A percentile compares a stretch with the other conserved stretches of the same genome.
These are phyloP conservation scores for Lentinula novae-zelandiae DNA, from an alignment of 1,284 basidiomycete species.

Conservation along the genomic window DNA sequence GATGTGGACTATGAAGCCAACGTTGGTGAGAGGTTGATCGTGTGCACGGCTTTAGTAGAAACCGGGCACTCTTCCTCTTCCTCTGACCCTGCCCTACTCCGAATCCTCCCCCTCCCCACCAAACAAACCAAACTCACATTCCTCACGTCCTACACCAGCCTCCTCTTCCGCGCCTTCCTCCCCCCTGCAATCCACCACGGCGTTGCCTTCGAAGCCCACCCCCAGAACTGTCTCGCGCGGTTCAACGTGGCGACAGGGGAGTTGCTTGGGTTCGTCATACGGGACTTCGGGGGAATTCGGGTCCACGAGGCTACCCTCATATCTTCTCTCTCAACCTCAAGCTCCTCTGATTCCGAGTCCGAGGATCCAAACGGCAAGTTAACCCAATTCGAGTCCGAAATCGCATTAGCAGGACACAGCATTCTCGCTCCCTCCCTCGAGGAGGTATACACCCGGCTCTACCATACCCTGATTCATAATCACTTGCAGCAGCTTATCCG, in stretches of 20 bases:
- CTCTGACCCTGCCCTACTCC: conserved; percentile 38
- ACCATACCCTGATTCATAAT: conserved; percentile 52
- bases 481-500: conserved; percentile 51
- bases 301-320: conserved; percentile 28
- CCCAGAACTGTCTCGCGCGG: conserved; percentile 50
- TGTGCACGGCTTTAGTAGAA: conserved; percentile 51
- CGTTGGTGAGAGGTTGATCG: conserved; percentile 43
- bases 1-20: conserved; percentile 40
- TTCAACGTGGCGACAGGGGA: conserved; percentile 41
- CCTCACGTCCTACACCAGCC: conserved; percentile 41
- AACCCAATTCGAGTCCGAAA: no score
- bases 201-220: conserved; percentile 52
- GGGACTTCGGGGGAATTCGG: conserved; percentile 52
- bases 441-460: conserved; percentile 50
- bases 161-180: conserved; percentile 48
- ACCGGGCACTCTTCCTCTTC: conserved; percentile 36
- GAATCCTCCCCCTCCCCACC: conserved; percentile 44
- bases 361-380: no score
- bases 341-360: conserved; percentile 25
- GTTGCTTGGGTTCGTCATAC: conserved; percentile 46
- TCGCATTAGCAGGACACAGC: conserved; percentile 40
- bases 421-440: conserved; percentile 45
- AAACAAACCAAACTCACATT: conserved; percentile 41
- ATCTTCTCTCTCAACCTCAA: conserved; percentile 34
- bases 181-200: conserved; percentile 47